Base-by-base conservation (phyloP, 192 early-diverging fungal genomes). In the Backusella circina region DNA sequence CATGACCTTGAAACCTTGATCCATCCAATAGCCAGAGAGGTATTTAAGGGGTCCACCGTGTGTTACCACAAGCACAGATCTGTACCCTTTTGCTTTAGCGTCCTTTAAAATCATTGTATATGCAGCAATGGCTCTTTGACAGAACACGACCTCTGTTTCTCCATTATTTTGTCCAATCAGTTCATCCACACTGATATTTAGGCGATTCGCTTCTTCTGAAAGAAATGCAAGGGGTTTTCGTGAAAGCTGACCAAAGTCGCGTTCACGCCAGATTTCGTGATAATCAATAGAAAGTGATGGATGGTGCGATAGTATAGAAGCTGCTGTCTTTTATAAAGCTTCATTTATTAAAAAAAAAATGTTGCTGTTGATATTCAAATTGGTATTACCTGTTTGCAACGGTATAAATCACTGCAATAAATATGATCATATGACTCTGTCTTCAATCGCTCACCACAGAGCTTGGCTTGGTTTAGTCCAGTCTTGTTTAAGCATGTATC, bases 11-110 rank as follows among this genome's bases (percentile, higher is more conserved):
- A 71, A 77, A 0, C 32, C 41, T 2, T 21, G 30, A 9, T 73
- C 41, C 13, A 61, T n/a, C 77, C 77, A 78, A 65, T 66, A 78
- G 1, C 18, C 10, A 0, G 41, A 32, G 0, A 78, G 44, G 3
- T 35, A 33, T 39, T 37, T 39, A 13, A 81, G 64, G 15, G 64
- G 57, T 16, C 79, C 79, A 51, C 79, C 79, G 13, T 81, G 79
- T 2, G 75, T 77, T 2, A 81, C 75, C 2, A 81, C 64, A 15
- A 81, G 33, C 16, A 81, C 66, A 28, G 73, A 39, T 12, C 44
- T 10, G 26, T 77, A 44, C 6, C 57, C 54, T 1, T 67, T 67
- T 47, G 44, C 30, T 28, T 30, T n/a, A 31, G 79, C 67, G 28
- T 73, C 67, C n/a, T 65, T 31, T 1, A 74, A 32, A 16, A 81